These are phyloP conservation scores for Chrysoporthe austroafricana DNA, from an alignment of 2,329 filamentous ascomycete genomes.

Conservation along the genomic window DNA sequence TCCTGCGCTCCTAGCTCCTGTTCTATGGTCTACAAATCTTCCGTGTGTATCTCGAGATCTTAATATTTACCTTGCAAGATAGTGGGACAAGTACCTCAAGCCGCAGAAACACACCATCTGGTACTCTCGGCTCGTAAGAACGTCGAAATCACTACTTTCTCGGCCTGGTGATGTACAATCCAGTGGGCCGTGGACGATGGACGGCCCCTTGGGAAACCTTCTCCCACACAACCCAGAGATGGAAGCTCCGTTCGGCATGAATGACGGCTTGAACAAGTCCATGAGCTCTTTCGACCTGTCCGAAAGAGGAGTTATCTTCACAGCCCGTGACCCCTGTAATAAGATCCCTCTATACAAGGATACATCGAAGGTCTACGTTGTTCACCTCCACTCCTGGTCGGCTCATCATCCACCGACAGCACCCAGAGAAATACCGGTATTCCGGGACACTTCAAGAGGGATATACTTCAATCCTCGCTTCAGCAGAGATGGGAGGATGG, in stretches of 20 bases:
- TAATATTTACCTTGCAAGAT: conserved; percentile 3
- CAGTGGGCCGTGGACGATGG: conserved; percentile 36
- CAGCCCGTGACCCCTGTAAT: conserved; percentile 32
- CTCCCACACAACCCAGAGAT: conserved; percentile 37
- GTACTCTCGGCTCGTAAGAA: conserved; percentile 41
- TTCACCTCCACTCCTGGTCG: conserved; percentile 40
- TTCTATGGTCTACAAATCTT: no score
- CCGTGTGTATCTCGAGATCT: not conserved
- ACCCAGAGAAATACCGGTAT: conserved; percentile 30
- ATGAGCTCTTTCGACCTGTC: conserved; percentile 40
- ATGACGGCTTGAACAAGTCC: conserved; percentile 32
- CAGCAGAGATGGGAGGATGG: conserved; percentile 41
- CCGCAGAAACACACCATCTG: conserved; percentile 42
- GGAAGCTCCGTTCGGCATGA: conserved; percentile 38
- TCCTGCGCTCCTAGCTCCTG: not conserved
- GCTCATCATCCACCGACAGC: conserved; percentile 1
- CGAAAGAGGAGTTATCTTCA: conserved; percentile 41
- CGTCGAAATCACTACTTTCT: conserved; percentile 19
- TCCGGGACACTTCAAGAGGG: conserved; percentile 27
- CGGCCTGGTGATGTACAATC: not conserved
- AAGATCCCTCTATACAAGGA: conserved; percentile 25
- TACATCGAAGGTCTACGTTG: conserved; percentile 39
- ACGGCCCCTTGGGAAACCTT: conserved; percentile 39
- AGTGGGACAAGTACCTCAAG: conserved; percentile 41
- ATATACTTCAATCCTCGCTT: conserved; percentile 38